Conservation (phyloP, 495 filamentous ascomycete genomes). For the Penicillium subrubescens region DNA sequence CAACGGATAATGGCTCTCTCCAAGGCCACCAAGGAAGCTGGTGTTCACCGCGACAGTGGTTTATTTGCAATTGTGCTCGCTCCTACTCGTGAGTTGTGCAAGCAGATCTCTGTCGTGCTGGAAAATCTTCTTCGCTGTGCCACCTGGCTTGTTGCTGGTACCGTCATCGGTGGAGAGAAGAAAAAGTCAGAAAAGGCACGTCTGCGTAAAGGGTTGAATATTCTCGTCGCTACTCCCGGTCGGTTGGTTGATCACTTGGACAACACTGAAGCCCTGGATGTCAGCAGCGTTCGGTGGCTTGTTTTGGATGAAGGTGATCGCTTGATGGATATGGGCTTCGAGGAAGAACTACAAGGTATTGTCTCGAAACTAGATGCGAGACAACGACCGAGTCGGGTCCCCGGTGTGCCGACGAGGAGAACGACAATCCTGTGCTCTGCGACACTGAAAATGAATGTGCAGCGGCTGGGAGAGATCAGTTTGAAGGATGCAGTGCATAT, state of each 20-base stretch:
- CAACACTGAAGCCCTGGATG: slow-evolving; percentile 84
- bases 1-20: slow-evolving; percentile 82
- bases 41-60: slow-evolving; percentile 77
- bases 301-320: slow-evolving; percentile 95
- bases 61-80: slow-evolving; percentile 90
- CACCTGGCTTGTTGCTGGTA: slow-evolving; percentile 87
- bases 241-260: slow-evolving; percentile 87
- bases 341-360: slow-evolving; percentile 81
- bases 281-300: slow-evolving; percentile 88
- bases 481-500: slow-evolving; percentile 90
- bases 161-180: slow-evolving; percentile 93
- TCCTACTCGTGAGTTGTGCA: slow-evolving; percentile 89
- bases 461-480: slow-evolving; percentile 89
- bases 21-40: slow-evolving; percentile 23
- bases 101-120: slow-evolving; percentile 85
- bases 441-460: slow-evolving; percentile 95
- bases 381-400: slow-evolving; percentile 47
- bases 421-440: slow-evolving; percentile 94
- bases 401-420: slow-evolving; percentile 69
- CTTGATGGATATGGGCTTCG: slow-evolving; percentile 96
- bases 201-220: slow-evolving; percentile 89
- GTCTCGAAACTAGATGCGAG: slow-evolving; percentile 68
- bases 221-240: slow-evolving; percentile 92
- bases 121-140: slow-evolving; percentile 80
- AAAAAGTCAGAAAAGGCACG: slow-evolving; percentile 96